Evolutionary conservation across 345 rosid species (phyloP).

Genomic region (Boechera stricta): DNA sequence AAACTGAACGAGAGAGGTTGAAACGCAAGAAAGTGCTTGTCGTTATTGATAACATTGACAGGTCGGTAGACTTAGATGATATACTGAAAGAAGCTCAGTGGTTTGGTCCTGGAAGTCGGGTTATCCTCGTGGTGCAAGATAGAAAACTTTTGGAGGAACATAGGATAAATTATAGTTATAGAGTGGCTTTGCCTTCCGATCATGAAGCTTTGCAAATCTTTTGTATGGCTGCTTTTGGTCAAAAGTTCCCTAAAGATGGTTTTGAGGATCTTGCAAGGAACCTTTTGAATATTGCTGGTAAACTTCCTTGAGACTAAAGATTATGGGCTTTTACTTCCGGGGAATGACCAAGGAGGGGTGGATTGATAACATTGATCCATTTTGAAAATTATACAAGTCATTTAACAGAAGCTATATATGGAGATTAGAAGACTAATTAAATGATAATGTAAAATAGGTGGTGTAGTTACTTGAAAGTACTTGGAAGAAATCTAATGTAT

Average conservation of each 20-base stretch:
- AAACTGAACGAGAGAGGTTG: conserved; percentile 27
- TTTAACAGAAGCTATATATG: no score
- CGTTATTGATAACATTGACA: conserved; percentile 13
- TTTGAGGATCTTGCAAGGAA: not conserved
- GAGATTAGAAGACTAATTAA: no score
- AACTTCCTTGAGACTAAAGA: conserved; percentile 4
- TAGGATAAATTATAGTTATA: not conserved
- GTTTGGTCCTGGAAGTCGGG: conserved; percentile 18
- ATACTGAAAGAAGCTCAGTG: not conserved
- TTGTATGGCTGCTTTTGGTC: conserved; percentile 1
- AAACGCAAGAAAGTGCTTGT: conserved; percentile 12
- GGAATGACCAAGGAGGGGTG: not conserved
- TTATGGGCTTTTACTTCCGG: not conserved
- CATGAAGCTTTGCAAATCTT: not conserved
- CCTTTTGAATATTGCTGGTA: not conserved
- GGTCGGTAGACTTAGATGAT: not conserved
- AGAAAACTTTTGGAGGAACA: conserved; percentile 10
- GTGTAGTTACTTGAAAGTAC: no score
- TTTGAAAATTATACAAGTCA: not conserved
- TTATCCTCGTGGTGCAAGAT: not conserved
- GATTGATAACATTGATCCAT: not conserved
- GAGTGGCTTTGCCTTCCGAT: not conserved
- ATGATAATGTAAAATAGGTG: no score
- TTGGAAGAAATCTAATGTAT: not conserved
- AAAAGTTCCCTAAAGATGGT: conserved; percentile 4